Evolutionary conservation across 2,329 filamentous ascomycete genomes (phyloP).

Genomic region (Exophiala sideris): DNA sequence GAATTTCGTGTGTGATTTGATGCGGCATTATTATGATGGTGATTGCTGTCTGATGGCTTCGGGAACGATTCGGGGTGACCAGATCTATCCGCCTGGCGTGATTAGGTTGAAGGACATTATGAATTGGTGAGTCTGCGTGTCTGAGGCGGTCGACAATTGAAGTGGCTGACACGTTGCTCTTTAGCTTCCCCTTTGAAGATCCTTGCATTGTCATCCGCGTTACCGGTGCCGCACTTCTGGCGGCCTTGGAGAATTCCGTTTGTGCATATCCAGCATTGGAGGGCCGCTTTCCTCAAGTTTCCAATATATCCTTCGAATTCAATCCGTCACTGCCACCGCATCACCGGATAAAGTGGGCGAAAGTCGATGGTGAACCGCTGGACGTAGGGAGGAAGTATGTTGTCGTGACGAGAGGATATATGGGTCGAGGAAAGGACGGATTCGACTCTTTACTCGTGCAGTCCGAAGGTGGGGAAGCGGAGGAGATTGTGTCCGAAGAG

Average conservation of each 20-base stretch:
- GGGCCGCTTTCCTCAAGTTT: constrained; percentile 81
- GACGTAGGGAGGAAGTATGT: constrained; percentile 64
- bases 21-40: constrained; percentile 75
- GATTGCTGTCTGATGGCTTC: constrained; percentile 83
- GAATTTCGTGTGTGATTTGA: constrained; percentile 89
- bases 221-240: constrained; percentile 67
- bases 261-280: constrained; percentile 78
- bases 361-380: constrained; percentile 60
- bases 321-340: constrained; percentile 61
- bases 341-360: constrained; percentile 61
- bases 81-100: constrained; percentile 79
- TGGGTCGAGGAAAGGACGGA: constrained; percentile 84
- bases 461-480: constrained; percentile 70
- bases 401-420: constrained; percentile 80
- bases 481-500: constrained; percentile 79
- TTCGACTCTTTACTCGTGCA: constrained; percentile 72
- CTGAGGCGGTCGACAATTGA: background rate
- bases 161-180: background rate
- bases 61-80: constrained; percentile 82
- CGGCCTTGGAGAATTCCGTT: constrained; percentile 82
- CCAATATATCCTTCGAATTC: constrained; percentile 73
- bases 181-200: constrained; percentile 79
- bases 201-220: constrained; percentile 75
- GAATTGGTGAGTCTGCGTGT: constrained; percentile 52
- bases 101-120: constrained; percentile 77